Conservation (phyloP, 169 alveolate genomes). For the Blepharisma undulans region DNA sequence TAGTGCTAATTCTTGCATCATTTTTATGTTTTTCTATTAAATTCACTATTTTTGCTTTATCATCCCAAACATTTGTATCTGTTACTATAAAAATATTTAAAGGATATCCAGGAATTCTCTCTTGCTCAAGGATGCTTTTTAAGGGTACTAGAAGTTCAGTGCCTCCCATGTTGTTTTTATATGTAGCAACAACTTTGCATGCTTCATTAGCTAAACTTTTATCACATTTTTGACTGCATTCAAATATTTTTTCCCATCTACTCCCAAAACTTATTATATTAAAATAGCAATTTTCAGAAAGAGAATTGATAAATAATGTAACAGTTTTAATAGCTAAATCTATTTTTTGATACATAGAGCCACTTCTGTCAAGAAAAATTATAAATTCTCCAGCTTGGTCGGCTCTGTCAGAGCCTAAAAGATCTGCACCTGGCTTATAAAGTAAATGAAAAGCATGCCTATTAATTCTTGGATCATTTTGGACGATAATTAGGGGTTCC, state of each 20-base stretch:
- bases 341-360: slow-evolving; percentile 51
- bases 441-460: neutral
- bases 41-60: neutral
- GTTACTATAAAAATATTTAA: neutral
- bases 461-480: neutral
- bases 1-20: neutral
- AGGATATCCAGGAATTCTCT: neutral
- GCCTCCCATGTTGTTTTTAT: neutral
- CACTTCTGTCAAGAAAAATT: slow-evolving; percentile 59
- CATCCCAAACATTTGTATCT: neutral
- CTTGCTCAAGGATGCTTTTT: neutral
- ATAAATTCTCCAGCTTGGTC: slow-evolving; percentile 39
- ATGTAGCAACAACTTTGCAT: neutral
- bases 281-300: slow-evolving; percentile 43
- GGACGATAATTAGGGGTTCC: neutral
- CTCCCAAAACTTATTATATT: slow-evolving; percentile 57
- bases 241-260: neutral
- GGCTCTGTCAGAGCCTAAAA: neutral
- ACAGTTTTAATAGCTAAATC: slow-evolving; percentile 41
- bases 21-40: neutral
- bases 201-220: neutral
- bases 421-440: neutral
- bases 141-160: neutral
- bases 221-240: neutral
- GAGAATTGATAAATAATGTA: slow-evolving; percentile 42